A percentile compares a stretch with the other conserved stretches of the same genome.
Conservation (phyloP, 1,139 yeast species). For the Nakaseomyces nivariensis region DNA sequence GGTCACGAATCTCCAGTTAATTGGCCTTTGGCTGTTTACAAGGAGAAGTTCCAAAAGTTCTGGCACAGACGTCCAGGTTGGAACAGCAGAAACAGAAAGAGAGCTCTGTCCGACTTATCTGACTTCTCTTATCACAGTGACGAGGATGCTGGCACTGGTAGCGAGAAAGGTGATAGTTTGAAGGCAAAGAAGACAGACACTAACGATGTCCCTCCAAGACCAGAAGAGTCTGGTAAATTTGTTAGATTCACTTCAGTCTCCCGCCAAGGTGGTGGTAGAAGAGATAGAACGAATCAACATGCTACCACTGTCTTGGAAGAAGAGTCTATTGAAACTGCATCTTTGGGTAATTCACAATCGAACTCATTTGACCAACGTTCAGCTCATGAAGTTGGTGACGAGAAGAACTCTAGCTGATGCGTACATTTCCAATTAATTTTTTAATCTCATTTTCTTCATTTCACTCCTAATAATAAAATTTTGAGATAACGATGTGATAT, state of each 20-base stretch:
- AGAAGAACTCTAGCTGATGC: background rate
- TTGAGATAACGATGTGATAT: no score
- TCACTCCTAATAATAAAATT: no score
- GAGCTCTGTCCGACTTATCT: slow-evolving; percentile 22
- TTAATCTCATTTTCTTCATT: background rate
- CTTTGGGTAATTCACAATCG: slow-evolving; percentile 12
- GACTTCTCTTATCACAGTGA: slow-evolving; percentile 25
- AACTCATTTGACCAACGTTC: slow-evolving; percentile 13
- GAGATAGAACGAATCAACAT: slow-evolving; percentile 16
- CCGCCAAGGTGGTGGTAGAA: slow-evolving; percentile 1
- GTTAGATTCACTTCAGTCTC: slow-evolving; percentile 5
- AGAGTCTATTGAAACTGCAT: slow-evolving; percentile 17
- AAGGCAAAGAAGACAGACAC: slow-evolving; percentile 13
- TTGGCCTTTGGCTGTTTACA: slow-evolving; percentile 30
- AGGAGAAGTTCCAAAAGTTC: slow-evolving; percentile 16
- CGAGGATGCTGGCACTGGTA: slow-evolving; percentile 4
- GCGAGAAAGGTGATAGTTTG: background rate
- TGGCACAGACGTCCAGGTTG: slow-evolving; percentile 28
- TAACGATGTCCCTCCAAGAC: background rate
- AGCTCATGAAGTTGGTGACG: slow-evolving; percentile 7
- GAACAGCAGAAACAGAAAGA: slow-evolving; percentile 19
- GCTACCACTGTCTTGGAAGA: slow-evolving; percentile 16
- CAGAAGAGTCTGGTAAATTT: slow-evolving; percentile 1
- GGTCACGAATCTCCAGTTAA: slow-evolving; percentile 42
- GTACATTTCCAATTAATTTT: background rate